Evolutionary conservation across 2,329 filamentous ascomycete species (phyloP), one percentile per base, ranked within the genome.

Genomic region (Penicillium sp.): DNA sequence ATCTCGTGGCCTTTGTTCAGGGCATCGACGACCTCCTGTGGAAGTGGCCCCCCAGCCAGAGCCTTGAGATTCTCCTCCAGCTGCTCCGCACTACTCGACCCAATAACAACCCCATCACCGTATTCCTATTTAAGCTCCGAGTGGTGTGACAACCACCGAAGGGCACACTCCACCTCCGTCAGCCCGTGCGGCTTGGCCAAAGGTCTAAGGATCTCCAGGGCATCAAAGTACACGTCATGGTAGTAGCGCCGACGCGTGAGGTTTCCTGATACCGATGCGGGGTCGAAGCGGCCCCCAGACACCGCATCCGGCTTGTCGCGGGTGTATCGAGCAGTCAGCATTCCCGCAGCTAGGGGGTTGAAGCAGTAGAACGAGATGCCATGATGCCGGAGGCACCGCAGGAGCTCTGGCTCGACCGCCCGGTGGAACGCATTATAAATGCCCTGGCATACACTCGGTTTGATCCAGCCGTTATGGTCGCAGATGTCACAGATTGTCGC

Each of bases 131-230:
- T 71, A 54, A 81, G 55, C 51, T 68, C 48, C 9, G 74, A 79
- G 62, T 84, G 82, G 67, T 84, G 78, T 1, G 70, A 70, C 41
- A 78, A 71, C 82, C 83, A 84, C 31, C 82, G 66, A 57, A 84
- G 63, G 1, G 80, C 81, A 64, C 75, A 74, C 63, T 83, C 80
- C 0, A 75, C 73, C 60, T 79, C 70, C 0, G 78, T 80, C 35
- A 84, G 31, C 1, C 74, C 73, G 64, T 81, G 75, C 68, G 80
- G 78, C 66, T 71, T 70, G 0, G 75, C 71, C 23, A 71, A 72
- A 1, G 73, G 66, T 55, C 76, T 70, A 31, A 82, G 62, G 17
- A 76, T 61, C 51, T 81, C 79, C 47, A 84, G 63, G 5, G 79
- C 80, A 57, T 78, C 73, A 57, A 83, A 82, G 61, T 79, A 78